Base-by-base conservation (phyloP, 164 flowering plant genomes). In the Amborella trichopoda region DNA sequence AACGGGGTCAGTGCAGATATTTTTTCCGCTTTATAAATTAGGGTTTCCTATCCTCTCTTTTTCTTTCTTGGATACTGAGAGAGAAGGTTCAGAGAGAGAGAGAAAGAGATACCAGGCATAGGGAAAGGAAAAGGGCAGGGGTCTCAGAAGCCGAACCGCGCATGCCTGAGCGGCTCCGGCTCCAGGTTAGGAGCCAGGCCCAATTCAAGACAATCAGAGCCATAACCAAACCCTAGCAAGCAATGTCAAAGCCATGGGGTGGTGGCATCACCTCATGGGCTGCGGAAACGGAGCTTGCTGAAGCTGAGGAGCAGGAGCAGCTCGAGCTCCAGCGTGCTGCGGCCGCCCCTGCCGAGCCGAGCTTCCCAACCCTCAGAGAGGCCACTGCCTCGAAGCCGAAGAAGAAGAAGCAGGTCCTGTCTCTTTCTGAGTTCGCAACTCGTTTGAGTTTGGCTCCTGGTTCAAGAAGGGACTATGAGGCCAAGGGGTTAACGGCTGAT, bases 391-490 rank as follows among this genome's bases (percentile, higher is more conserved):
- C 43, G 46, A 42, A 42, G 46, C 66, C 74, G 11, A 78, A 69
- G 67, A 77, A 19, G 46, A 55, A 83, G 75, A 83, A 83, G 64
- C 77, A 73, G 61, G 8, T 53, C 19, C 76, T 74, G 76, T 28
- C 65, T 6, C 58, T 83, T 8, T 48, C 68, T 4, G 81, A 82
- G 58, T 77, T 79, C 58, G 51, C 25, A 11, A 40, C 46, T 21
- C 71, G 76, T 2, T n/a, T 11, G 0, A 43, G 56, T 49, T 40
- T 53, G 17, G 60, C 56, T 1, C 49, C 71, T 3, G 72, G 68
- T 14, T 55, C 20, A 8, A 40, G 59, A 0, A 16, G 26, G 0
- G 54, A 42, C 9, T 2, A 18, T n/a, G 79, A 64, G 2, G 32
- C 50, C 1, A 69, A 54, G 44, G 73, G 84, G 0, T 53, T 85